Conservation (phyloP, 495 filamentous ascomycete species). For the Hypoxylon lienhwacheense region DNA sequence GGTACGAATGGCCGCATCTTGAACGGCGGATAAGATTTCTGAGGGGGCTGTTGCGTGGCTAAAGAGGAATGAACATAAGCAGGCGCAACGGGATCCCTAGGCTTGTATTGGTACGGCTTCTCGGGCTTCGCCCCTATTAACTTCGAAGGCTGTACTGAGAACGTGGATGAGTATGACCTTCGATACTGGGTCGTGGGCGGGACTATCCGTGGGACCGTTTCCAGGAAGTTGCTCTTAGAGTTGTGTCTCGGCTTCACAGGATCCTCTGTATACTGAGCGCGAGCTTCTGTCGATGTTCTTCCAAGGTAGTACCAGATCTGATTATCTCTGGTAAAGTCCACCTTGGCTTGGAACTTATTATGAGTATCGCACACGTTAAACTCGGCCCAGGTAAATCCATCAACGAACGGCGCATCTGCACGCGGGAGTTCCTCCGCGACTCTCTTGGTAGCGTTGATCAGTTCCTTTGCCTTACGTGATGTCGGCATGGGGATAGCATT, state of each 20-base stretch:
- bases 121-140: conserved; percentile 35
- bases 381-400: conserved; percentile 76
- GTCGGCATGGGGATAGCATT: conserved; percentile 61
- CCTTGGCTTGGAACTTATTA: conserved; percentile 51
- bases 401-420: conserved; percentile 69
- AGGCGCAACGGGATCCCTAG: conserved; percentile 44
- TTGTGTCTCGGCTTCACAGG: conserved; percentile 58
- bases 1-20: conserved; percentile 29
- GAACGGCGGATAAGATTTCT: conserved; percentile 28
- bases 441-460: conserved; percentile 59
- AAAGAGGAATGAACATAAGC: conserved; percentile 40
- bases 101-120: conserved; percentile 60
- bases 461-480: conserved; percentile 56
- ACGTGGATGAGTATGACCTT: conserved; percentile 39
- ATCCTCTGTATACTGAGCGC: conserved; percentile 89
- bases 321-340: conserved; percentile 68
- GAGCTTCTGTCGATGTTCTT: conserved; percentile 84
- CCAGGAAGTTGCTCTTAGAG: conserved; percentile 63
- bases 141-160: conserved; percentile 35
- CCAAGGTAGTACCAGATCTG: conserved; percentile 91
- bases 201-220: conserved; percentile 59
- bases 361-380: conserved; percentile 63
- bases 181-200: conserved; percentile 34
- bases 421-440: conserved; percentile 62
- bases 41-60: conserved; percentile 46